Evolutionary conservation across 495 filamentous ascomycete genomes (phyloP).

Genomic region (Penicillium turbatum): DNA sequence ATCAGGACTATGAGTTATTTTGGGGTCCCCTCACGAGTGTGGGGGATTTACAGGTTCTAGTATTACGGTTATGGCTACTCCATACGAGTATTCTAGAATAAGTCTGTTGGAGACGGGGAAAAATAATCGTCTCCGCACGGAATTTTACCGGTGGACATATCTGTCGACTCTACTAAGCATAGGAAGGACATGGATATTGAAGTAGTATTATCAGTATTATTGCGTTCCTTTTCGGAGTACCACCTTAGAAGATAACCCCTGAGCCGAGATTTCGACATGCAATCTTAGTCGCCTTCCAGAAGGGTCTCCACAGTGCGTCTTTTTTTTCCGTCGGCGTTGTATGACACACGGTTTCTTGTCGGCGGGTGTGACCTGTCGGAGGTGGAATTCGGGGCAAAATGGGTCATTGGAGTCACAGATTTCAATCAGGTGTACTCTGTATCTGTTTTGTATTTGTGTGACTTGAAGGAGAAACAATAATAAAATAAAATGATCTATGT

Average conservation of each 20-base stretch:
- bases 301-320: conserved; percentile 26
- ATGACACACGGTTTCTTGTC: conserved; percentile 24
- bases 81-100: neutral
- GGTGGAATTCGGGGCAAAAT: neutral
- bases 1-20: conserved; percentile 3
- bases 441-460: too few relatives aligned
- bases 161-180: too few relatives aligned
- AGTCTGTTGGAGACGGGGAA: neutral
- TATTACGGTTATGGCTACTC: neutral
- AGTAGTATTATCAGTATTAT: too few relatives aligned
- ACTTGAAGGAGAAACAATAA: neutral
- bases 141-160: neutral
- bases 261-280: neutral
- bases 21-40: conserved; percentile 1
- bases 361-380: conserved; percentile 20
- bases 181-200: too few relatives aligned
- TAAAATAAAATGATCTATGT: neutral
- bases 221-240: neutral
- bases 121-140: neutral
- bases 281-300: conserved; percentile 2
- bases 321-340: conserved; percentile 24
- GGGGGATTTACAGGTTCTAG: neutral
- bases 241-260: neutral
- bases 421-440: neutral
- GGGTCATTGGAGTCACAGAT: neutral